These are phyloP conservation scores for Plectosphaerella cucumerina DNA, from an alignment of 2,329 filamentous ascomycete genomes.

Conservation along the genomic window DNA sequence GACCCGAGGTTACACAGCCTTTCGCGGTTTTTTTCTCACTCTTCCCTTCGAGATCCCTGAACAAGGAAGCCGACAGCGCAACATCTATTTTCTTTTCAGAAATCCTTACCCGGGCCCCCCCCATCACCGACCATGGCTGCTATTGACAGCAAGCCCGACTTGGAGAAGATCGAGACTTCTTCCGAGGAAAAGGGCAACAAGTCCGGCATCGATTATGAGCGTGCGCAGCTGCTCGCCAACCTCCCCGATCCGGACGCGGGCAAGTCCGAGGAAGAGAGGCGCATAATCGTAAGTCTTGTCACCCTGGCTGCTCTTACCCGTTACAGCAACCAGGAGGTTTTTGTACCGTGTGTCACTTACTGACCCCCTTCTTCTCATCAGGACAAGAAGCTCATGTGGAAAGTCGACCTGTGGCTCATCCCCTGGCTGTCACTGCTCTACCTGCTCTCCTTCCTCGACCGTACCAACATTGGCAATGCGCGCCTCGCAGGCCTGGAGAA, in stretches of 20 bases:
- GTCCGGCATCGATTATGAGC: constrained; percentile 18
- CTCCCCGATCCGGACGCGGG: constrained; percentile 52
- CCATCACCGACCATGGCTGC: constrained; percentile 7
- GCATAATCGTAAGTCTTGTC: constrained; percentile 50
- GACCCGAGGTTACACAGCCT: too few species aligned
- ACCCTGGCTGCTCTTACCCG: neutral
- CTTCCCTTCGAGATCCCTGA: too few species aligned
- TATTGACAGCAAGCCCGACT: constrained; percentile 7
- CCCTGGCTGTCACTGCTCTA: constrained; percentile 45
- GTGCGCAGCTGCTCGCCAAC: constrained; percentile 19
- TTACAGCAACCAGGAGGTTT: neutral
- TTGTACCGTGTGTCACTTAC: neutral
- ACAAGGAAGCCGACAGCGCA: too few species aligned
- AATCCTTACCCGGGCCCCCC: too few species aligned
- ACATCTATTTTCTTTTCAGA: too few species aligned
- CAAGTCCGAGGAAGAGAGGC: constrained; percentile 58
- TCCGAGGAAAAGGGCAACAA: constrained; percentile 9
- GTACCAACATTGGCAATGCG: constrained; percentile 22
- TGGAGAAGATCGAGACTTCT: constrained; percentile 9
- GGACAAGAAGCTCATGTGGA: constrained; percentile 60
- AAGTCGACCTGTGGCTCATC: constrained; percentile 56
- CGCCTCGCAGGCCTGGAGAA: constrained; percentile 20
- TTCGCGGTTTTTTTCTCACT: too few species aligned
- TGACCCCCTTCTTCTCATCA: constrained; percentile 19
- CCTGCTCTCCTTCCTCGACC: constrained; percentile 22